Evolutionary conservation across 768 basidiomycete genomes (phyloP).

Genomic region (Heimioporus sp.): DNA sequence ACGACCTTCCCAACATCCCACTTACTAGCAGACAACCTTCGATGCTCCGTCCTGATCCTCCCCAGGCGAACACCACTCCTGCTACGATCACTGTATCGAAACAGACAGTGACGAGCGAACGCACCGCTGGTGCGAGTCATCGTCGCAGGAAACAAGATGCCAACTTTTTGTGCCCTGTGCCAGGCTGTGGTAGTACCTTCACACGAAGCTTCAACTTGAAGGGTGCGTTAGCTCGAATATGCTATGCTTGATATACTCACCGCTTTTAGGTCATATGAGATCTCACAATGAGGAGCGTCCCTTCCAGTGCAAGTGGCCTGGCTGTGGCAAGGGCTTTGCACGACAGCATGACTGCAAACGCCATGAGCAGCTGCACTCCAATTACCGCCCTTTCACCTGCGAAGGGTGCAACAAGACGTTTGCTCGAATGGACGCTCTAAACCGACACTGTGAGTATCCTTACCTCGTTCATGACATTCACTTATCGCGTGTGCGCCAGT

Average conservation of each 20-base stretch:
- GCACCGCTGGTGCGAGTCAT: slow-evolving; percentile 85
- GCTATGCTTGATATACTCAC: slow-evolving; percentile 13
- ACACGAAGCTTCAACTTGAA: slow-evolving; percentile 93
- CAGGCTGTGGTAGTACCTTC: slow-evolving; percentile 84
- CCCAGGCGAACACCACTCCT: not conserved
- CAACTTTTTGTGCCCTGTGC: slow-evolving; percentile 78
- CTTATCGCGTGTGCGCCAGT: slow-evolving; percentile 40
- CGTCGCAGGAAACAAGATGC: slow-evolving; percentile 87
- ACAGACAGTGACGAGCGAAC: slow-evolving; percentile 87
- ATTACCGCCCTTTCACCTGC: slow-evolving; percentile 89
- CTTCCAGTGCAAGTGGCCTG: slow-evolving; percentile 93
- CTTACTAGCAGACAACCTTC: slow-evolving; percentile 23
- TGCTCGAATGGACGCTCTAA: slow-evolving; percentile 92
- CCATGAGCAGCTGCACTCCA: slow-evolving; percentile 92
- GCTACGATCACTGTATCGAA: slow-evolving; percentile 44
- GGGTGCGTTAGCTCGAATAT: slow-evolving; percentile 44
- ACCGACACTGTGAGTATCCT: slow-evolving; percentile 76
- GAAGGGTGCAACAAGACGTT: slow-evolving; percentile 93
- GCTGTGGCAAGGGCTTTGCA: slow-evolving; percentile 92
- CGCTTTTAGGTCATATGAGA: slow-evolving; percentile 74
- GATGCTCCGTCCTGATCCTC: slow-evolving; percentile 22
- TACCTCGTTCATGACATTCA: not conserved
- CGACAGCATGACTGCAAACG: slow-evolving; percentile 96
- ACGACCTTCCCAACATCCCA: slow-evolving; percentile 42
- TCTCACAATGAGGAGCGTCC: slow-evolving; percentile 95